Evolutionary conservation across 2,329 filamentous ascomycete species (phyloP), one percentile per base, ranked within the genome.

Genomic region (Trichoderma polysporum): DNA sequence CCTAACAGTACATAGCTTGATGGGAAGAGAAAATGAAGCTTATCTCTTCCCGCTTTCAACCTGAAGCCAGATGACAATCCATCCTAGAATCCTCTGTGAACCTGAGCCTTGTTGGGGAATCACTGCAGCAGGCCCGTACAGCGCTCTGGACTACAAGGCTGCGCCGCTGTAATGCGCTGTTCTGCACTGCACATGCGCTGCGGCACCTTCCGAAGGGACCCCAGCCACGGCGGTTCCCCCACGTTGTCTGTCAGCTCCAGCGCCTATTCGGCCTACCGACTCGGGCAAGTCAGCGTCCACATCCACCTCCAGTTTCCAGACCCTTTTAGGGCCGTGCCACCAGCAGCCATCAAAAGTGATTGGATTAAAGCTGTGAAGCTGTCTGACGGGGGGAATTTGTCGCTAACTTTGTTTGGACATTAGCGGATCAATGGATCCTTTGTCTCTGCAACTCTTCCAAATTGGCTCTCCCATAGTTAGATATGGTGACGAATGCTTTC

Each of bases 401-500:
- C 10, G 52, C 53, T 39, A 37, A 39, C 29, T 17, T 33, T 12
- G 33, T 56, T 56, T 12, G 15, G 53, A 19, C 25, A 13, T n/a
- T 63, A 63, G 60, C 49, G 49, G 35, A 61, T 33, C 47, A 19
- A 22, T 33, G 15, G 27, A n/a, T 13, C 27, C 22, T n/a, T 37
- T 52, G 31, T 35, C n/a, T 33, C 17, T 39, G 50, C 9, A 19
- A 27, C 50, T 47, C 19, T n/a, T 45, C 29, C 19, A 25, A 47
- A 35, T 27, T 29, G 15, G 35, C 50, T 19, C 35, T 17, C 39
- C 19, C n/a, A 19, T 3, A 19, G 41, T 17, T 45, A 45, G n/a
- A n/a, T n/a, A 45, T 19, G 37, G 37, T 64, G 61, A 64, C 61
- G 61, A 64, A 47, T 54, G 19, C 50, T 13, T 13, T 17, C 17